Evolutionary conservation across 2,329 filamentous ascomycete species (phyloP).

Genomic region (Fusarium equiseti): DNA sequence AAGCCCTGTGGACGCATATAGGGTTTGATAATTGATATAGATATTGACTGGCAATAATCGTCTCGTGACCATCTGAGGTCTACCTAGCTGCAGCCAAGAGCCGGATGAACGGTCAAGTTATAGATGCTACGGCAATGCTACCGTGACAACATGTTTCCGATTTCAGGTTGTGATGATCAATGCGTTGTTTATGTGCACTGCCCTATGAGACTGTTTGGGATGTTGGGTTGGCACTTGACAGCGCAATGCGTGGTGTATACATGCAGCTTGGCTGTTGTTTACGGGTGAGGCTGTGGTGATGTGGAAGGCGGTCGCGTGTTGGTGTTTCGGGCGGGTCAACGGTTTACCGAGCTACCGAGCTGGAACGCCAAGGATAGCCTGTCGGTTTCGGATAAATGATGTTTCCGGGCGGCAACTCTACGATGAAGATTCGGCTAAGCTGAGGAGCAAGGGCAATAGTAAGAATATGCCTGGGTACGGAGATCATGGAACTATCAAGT

Average conservation of each 20-base stretch:
- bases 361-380: background rate
- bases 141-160: background rate
- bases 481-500: too few relatives aligned
- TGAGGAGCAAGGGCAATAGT: too few relatives aligned
- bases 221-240: background rate
- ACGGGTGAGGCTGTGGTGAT: background rate
- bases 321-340: background rate
- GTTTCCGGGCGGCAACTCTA: background rate
- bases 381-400: background rate
- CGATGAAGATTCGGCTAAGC: background rate
- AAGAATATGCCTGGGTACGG: too few relatives aligned
- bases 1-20: background rate
- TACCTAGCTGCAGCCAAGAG: background rate
- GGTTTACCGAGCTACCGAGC: background rate
- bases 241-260: background rate
- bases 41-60: background rate
- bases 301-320: background rate
- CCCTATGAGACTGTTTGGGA: background rate
- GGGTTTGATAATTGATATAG: slow-evolving; percentile 1
- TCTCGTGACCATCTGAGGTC: background rate
- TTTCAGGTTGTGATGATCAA: background rate
- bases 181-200: background rate
- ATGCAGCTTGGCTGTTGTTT: background rate
- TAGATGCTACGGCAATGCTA: background rate
- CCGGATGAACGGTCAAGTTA: background rate